A percentile compares a stretch with the other conserved stretches of the same genome.
These are phyloP conservation scores for Dendrobium huoshanense DNA, from an alignment of 106 monocot genomes.

Conservation along the genomic window DNA sequence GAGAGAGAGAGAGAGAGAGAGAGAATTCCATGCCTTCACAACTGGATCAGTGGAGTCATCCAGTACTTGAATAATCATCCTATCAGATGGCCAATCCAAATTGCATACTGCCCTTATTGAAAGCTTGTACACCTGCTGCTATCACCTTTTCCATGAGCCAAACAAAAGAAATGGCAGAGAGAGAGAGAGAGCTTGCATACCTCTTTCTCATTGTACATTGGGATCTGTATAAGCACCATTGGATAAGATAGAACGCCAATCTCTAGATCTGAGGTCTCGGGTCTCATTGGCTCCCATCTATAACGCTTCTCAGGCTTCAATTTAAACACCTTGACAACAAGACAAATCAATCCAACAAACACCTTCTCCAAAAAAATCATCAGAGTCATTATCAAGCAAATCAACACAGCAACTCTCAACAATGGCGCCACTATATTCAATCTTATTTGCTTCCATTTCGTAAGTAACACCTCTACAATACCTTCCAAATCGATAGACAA, in stretches of 20 bases:
- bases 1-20: not conserved
- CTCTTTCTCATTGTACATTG: slow-evolving; percentile 46
- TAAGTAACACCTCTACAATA: not conserved
- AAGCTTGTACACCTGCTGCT: slow-evolving; percentile 27
- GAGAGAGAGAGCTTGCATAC: slow-evolving; percentile 9
- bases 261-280: slow-evolving; percentile 13
- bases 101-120: slow-evolving; percentile 31
- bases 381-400: slow-evolving; percentile 27
- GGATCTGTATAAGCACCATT: slow-evolving; percentile 29
- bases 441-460: slow-evolving; percentile 8
- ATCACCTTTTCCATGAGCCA: not conserved
- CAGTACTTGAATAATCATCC: slow-evolving; percentile 30
- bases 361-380: slow-evolving; percentile 31
- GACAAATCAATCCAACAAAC: slow-evolving; percentile 18
- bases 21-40: slow-evolving; percentile 17
- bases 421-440: slow-evolving; percentile 14
- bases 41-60: slow-evolving; percentile 34
- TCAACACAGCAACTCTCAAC: slow-evolving; percentile 12
- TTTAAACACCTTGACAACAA: slow-evolving; percentile 19
- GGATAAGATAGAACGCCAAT: slow-evolving; percentile 18
- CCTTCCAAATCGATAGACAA: not conserved
- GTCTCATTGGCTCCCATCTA: slow-evolving; percentile 22
- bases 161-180: not conserved
- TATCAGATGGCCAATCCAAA: slow-evolving; percentile 24
- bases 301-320: slow-evolving; percentile 31